phyloP scores from a whole-genome alignment of 768 basidiomycete species.

The Gelatoporia subvermispora region DNA sequence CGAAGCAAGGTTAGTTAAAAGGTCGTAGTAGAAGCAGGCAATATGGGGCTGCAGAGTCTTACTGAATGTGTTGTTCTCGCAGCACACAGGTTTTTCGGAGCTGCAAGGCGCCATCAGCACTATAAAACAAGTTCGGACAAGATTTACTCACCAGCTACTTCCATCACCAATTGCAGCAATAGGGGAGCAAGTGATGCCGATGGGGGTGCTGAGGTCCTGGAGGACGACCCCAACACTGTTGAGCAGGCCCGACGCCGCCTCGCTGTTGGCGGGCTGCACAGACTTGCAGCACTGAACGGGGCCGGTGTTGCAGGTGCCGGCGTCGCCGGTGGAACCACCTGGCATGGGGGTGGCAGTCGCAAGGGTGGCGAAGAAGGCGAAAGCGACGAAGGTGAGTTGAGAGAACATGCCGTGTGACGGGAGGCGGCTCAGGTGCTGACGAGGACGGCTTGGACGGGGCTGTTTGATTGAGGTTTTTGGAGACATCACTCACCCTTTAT shows the following conservation, averaged over 20 bases:
- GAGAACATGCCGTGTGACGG: too few species aligned
- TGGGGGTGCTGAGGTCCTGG: conserved; percentile 5
- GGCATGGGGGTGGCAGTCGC: background rate
- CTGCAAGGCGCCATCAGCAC: conserved; percentile 3
- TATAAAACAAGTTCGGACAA: background rate
- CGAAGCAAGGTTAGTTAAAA: background rate
- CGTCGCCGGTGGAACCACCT: conserved; percentile 5
- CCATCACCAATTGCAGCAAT: conserved; percentile 15
- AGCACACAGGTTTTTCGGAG: conserved; percentile 19
- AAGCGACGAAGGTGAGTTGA: too few species aligned
- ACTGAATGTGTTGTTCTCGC: conserved; percentile 23
- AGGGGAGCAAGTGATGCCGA: conserved; percentile 19
- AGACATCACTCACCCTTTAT: too few species aligned
- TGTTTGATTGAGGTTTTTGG: too few species aligned
- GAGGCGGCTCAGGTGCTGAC: too few species aligned
- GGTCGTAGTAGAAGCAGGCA: background rate
- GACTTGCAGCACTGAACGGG: conserved; percentile 26
- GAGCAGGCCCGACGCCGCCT: conserved; percentile 11
- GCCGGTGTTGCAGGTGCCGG: conserved; percentile 26
- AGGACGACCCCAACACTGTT: conserved; percentile 11
- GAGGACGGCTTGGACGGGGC: too few species aligned
- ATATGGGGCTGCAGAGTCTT: conserved; percentile 5
- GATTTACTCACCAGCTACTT: conserved; percentile 15
- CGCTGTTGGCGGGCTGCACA: conserved; percentile 16
- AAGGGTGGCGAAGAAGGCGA: too few species aligned